Base-by-base conservation (phyloP, 2,329 filamentous ascomycete genomes). In the Fusarium metavorans region DNA sequence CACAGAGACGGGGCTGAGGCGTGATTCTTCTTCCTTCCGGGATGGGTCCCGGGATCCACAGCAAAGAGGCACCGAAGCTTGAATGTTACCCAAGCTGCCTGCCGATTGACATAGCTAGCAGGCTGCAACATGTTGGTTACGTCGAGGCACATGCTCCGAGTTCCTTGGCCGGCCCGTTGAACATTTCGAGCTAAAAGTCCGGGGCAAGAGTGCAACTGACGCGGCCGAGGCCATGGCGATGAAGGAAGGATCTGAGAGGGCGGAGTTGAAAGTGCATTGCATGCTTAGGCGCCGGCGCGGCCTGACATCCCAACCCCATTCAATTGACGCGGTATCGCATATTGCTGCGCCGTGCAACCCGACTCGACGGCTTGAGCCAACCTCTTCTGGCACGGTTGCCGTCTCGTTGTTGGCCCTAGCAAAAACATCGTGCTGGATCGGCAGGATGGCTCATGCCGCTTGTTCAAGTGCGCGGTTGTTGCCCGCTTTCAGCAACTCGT, bases 231-330 rank as follows among this genome's bases (percentile, higher is more conserved):
- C 52, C 32, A 39, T 41, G 41, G 30, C 25, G 41, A 35, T 37
- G 25, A 58, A 65, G 59, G 30, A 58, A 34, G 30, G 25, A 41
- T 73, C 39, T 45, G 41, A 52, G 58, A 62, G 61, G 32, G 48
- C 14, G 34, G 52, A 20, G 71, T 34, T 57, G 56, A 41, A 57
- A 66, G 65, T 63, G 60, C 45, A 68, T n/a, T 72, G 74, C 68
- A 78, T 77, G 64, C 76, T 75, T 79, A 79, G 66, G 72, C 77
- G 77, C 76, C 77, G 70, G 71, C 67, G 68, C 69, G 59, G 65
- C 58, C 39, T 68, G 50, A 66, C 48, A 62, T 66, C 60, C 64
- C 43, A 67, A 58, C 52, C 67, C 62, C 54, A 64, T 50, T 30
- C 35, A 34, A 72, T 72, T 73, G 71, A 67, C 72, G 60, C 70